Percentiles rank a stretch among this genome's conserved stretches.
Conservation (phyloP, 2,329 filamentous ascomycete genomes). For the Calonectria crousiana region DNA sequence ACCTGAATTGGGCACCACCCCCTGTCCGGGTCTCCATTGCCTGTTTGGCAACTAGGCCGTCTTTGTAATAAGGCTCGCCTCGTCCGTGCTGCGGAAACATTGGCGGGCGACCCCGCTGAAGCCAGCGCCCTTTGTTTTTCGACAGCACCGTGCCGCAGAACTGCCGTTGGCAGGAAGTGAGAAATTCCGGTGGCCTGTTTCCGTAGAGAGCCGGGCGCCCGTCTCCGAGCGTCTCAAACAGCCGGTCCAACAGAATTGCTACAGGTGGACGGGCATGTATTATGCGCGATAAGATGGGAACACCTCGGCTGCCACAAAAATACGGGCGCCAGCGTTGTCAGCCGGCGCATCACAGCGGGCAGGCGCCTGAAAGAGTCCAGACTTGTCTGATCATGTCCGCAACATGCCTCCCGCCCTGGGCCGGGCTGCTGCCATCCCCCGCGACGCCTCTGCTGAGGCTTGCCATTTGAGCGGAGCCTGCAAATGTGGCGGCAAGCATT, state of each 20-base stretch:
- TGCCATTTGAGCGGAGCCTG: slow-evolving; percentile 24
- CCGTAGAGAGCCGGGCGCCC: slow-evolving; percentile 2
- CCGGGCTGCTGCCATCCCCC: slow-evolving; percentile 6
- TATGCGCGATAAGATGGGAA: background rate
- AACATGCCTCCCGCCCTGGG: slow-evolving; percentile 26
- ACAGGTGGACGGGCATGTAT: background rate
- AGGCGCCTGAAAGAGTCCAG: slow-evolving; percentile 28
- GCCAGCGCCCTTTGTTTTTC: background rate
- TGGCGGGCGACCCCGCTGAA: background rate
- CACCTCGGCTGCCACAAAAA: background rate
- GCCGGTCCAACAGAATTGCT: slow-evolving; percentile 5
- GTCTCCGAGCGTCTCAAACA: slow-evolving; percentile 17
- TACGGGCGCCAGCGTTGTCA: background rate
- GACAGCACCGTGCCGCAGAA: slow-evolving; percentile 16
- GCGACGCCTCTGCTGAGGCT: slow-evolving; percentile 26
- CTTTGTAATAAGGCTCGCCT: background rate
- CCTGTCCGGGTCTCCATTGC: background rate
- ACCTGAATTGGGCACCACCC: background rate
- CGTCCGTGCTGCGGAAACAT: slow-evolving; percentile 2
- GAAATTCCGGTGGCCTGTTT: slow-evolving; percentile 20
- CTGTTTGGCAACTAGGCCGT: background rate
- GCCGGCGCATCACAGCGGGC: background rate
- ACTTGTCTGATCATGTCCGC: slow-evolving; percentile 26
- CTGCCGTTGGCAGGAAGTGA: slow-evolving; percentile 15
- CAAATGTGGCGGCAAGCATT: slow-evolving; percentile 35